Base-by-base conservation (phyloP, 2,329 filamentous ascomycete species). In the Xylariomycetidae sp. region DNA sequence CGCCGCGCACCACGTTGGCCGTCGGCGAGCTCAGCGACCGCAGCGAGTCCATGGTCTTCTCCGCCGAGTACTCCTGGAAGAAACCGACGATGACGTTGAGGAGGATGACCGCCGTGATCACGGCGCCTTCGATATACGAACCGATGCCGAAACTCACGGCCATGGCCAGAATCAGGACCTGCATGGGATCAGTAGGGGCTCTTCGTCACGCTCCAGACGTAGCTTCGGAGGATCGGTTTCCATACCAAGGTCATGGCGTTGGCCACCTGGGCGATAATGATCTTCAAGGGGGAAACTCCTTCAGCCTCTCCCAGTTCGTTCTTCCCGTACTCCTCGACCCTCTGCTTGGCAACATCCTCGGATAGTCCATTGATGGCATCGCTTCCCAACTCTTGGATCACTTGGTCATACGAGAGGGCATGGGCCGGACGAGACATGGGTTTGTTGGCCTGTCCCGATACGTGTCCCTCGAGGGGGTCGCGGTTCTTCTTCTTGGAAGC, bases 161-260 rank as follows among this genome's bases (percentile, higher is more conserved):
- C 68, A 73, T 74, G 35, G 65, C 71, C 37, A 68, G 57, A 18
- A 70, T 66, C 19, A 76, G 57, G n/a, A 65, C 59, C 46, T 61
- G 10, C 25, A 22, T 18, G 18, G 16, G 26, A 30, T 32, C 16
- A 32, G 25, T n/a, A 22, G 27, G 16, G 10, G 18, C 18, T 2
- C 8, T 19, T n/a, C 4, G 15, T 8, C 17, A 17, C 9, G 12
- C 8, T 26, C 4, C 14, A 20, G 12, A n/a, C 10, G 10, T 25
- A 13, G 10, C 4, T 13, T 16, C 22, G 16, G 19, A 14, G 10
- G n/a, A 25, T 6, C 10, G 19, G 10, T 24, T n/a, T 17, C 20
- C 45, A 6, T 54, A 76, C 76, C 53, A 82, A 56, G 43, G 72
- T 79, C 77, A 81, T 80, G 9, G 76, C 76, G 52, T 82, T 82